Conservation (phyloP, 163 green algal genomes). For the Coccomyxa subellipsoidea region DNA sequence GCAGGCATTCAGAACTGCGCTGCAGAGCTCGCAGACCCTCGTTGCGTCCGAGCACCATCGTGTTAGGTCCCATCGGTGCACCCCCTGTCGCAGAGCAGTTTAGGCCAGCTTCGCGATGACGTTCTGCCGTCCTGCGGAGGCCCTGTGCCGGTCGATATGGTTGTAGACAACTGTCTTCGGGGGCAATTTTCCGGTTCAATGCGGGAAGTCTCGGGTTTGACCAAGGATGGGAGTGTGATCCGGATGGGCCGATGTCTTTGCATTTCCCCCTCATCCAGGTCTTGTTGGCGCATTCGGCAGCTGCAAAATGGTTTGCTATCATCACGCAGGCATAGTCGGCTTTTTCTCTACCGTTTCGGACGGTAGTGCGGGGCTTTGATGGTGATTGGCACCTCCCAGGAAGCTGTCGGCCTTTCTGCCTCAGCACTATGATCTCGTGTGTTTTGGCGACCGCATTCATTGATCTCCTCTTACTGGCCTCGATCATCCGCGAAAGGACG, state of each 20-base stretch:
- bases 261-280: too few species aligned
- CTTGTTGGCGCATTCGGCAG: too few species aligned
- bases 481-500: too few species aligned
- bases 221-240: background rate
- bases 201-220: background rate
- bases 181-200: background rate
- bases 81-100: background rate
- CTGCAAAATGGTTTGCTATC: too few species aligned
- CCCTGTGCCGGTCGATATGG: background rate
- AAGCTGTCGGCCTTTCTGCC: background rate
- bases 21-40: background rate
- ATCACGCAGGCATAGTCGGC: too few species aligned
- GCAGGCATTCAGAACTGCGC: background rate
- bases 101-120: background rate
- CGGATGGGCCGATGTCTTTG: background rate
- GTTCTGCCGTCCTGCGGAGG: background rate
- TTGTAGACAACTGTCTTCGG: background rate
- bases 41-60: background rate
- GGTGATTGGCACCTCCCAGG: background rate
- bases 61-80: background rate
- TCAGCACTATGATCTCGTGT: too few species aligned
- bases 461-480: too few species aligned
- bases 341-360: too few species aligned
- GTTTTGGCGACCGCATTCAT: too few species aligned
- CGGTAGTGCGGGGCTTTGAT: too few species aligned